Evolutionary conservation across 2,329 filamentous ascomycete species (phyloP).

Genomic region (Coniochaeta sp.): DNA sequence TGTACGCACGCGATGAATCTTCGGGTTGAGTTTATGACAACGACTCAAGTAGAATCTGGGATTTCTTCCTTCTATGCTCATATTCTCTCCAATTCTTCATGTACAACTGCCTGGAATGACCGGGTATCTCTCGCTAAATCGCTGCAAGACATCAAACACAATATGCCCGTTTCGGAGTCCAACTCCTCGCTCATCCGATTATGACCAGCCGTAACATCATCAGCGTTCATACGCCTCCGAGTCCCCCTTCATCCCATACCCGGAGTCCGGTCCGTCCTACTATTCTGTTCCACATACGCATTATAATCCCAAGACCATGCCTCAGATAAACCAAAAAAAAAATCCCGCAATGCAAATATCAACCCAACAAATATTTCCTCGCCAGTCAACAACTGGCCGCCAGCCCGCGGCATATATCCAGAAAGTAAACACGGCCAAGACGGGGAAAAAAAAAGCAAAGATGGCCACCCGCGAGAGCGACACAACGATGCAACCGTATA

Average conservation of each 20-base stretch:
- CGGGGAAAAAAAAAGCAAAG: too few relatives aligned
- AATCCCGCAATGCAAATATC: not conserved
- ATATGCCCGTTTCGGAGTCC: not conserved
- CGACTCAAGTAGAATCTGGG: too few relatives aligned
- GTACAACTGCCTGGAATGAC: not conserved
- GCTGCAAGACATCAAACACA: too few relatives aligned
- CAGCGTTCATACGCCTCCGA: not conserved
- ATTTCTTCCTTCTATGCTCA: too few relatives aligned
- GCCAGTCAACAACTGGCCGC: not conserved
- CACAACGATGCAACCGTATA: not conserved
- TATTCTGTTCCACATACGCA: not conserved
- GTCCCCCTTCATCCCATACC: not conserved
- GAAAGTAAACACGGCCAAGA: too few relatives aligned
- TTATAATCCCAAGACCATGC: not conserved
- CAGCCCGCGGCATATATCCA: conserved; percentile 1
- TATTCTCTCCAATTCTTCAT: not conserved
- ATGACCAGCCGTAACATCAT: not conserved
- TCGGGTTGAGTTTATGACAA: too few relatives aligned
- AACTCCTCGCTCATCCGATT: not conserved
- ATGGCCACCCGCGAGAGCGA: not conserved
- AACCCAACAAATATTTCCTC: not conserved
- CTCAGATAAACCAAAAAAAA: not conserved
- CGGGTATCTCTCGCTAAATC: conserved; percentile 1
- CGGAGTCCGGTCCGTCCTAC: not conserved
- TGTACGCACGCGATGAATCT: too few relatives aligned